Evolutionary conservation across 768 basidiomycete species (phyloP), one percentile per base, ranked within the genome.

Genomic region (Floccularia luteovirens): DNA sequence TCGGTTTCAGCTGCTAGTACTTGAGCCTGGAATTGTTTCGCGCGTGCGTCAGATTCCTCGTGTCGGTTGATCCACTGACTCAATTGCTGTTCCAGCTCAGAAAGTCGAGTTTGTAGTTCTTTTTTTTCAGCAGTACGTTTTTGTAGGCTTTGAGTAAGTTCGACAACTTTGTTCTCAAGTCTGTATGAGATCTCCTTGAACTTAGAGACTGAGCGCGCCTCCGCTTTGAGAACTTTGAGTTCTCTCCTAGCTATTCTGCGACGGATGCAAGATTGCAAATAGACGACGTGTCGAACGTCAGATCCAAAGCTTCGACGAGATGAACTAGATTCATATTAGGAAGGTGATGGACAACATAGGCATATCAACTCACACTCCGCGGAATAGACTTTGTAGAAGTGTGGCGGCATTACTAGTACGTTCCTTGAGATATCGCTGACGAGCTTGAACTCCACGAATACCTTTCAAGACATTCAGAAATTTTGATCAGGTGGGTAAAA

Each of bases 121-220:
- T 89, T 93, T 68, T 88, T 91, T 66, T 99, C 94, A 43, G 78
- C 76, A 2, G 83, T 92, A 34, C 94, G 82, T 54, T 74, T 82
- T 61, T 97, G 96, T 10, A 99, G 74, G 12, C 67, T 79, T 58
- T 99, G 96, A 0, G 96, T 98, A 46, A 99, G 83, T 57, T 98
- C 94, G 43, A 99, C 90, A 31, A 99, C 96, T 66, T 98, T 99
- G 73, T 98, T 99, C 67, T 99, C 96, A 41, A 99, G 73, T 50
- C 79, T 81, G 56, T 98, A 98, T 0, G 94, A 97, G 49, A 94
- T 96, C 64, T 96, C 92, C 66, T 96, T 97, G 79, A 94, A 97
- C 57, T 92, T 96, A 49, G 89, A 87, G 21, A 93, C 93, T 1
- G 96, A 98, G 38, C 92, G 90, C 4, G 96, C 96, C 61, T 99